Conservation (phyloP, 2,329 filamentous ascomycete species). For the Rutstroemia sp. region DNA sequence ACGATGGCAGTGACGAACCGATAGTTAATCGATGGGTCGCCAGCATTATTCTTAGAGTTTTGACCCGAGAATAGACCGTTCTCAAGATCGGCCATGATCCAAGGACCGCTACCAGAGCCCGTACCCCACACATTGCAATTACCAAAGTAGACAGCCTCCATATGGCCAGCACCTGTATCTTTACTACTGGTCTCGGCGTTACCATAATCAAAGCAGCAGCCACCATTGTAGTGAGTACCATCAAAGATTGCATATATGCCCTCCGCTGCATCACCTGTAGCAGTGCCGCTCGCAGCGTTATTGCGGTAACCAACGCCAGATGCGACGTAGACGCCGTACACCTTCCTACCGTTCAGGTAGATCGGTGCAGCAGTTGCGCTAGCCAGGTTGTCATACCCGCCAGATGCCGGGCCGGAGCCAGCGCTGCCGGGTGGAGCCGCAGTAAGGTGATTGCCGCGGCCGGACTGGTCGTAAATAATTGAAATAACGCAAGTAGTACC, state of each 20-base stretch:
- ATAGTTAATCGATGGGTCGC: slow-evolving; percentile 42
- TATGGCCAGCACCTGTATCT: slow-evolving; percentile 55
- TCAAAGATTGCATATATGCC: slow-evolving; percentile 56
- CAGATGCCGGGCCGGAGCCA: slow-evolving; percentile 46
- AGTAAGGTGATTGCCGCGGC: slow-evolving; percentile 52
- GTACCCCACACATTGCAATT: slow-evolving; percentile 45
- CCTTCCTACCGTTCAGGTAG: slow-evolving; percentile 51
- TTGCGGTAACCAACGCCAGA: slow-evolving; percentile 59
- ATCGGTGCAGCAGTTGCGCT: slow-evolving; percentile 54
- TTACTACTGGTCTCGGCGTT: slow-evolving; percentile 45
- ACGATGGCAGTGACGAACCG: slow-evolving; percentile 51
- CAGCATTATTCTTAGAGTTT: slow-evolving; percentile 39
- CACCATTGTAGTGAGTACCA: slow-evolving; percentile 50
- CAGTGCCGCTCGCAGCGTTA: slow-evolving; percentile 43
- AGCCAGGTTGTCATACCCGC: slow-evolving; percentile 53
- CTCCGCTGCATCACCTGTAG: slow-evolving; percentile 47
- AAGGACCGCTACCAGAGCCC: slow-evolving; percentile 52
- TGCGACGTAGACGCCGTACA: slow-evolving; percentile 55
- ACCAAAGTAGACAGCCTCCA: slow-evolving; percentile 64
- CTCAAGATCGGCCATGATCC: slow-evolving; percentile 64
- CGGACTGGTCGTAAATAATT: slow-evolving; percentile 60
- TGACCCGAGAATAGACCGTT: slow-evolving; percentile 56
- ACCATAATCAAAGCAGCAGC: slow-evolving; percentile 51
- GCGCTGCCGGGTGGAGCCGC: slow-evolving; percentile 53
- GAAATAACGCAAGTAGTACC: slow-evolving; percentile 56